These are phyloP conservation scores for Yarrowia sp. DNA, from an alignment of 805 yeast genomes.

Conservation along the genomic window DNA sequence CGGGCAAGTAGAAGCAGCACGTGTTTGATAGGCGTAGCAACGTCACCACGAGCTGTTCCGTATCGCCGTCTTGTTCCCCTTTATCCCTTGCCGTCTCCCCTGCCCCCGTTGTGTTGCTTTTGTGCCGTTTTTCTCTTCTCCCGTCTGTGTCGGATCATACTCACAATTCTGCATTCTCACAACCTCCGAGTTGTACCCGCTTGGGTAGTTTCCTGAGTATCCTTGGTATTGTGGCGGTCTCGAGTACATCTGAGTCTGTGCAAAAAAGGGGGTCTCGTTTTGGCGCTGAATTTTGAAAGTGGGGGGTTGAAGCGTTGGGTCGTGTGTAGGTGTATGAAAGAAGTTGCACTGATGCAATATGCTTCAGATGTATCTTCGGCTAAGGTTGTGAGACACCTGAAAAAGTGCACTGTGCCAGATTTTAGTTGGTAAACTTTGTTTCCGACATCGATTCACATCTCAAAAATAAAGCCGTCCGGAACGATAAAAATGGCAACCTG, in stretches of 20 bases:
- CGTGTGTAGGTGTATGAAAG: neutral
- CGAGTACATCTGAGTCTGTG: slow-evolving; percentile 19
- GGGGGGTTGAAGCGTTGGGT: neutral
- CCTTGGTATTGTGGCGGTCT: slow-evolving; percentile 27
- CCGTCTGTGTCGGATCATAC: slow-evolving; percentile 10
- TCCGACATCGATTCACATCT: neutral
- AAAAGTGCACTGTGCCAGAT: slow-evolving; percentile 3
- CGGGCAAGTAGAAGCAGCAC: neutral
- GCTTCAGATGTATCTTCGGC: slow-evolving; percentile 1
- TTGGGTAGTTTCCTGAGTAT: slow-evolving; percentile 20
- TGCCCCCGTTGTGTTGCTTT: no score
- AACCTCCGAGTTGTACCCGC: slow-evolving; percentile 26
- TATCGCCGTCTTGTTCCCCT: no score
- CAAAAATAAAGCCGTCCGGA: neutral
- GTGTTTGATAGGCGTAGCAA: neutral
- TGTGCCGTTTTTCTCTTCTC: neutral
- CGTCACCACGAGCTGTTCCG: no score
- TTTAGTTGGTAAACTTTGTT: neutral
- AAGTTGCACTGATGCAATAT: neutral
- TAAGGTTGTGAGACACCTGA: neutral
- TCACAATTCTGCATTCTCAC: slow-evolving; percentile 22
- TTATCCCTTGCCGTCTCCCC: no score
- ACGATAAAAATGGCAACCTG: neutral
- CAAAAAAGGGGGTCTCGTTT: slow-evolving; percentile 21
- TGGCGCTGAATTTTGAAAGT: slow-evolving; percentile 19